A percentile compares a stretch with the other conserved stretches of the same genome.
Conservation (phyloP, 23 red algal genomes). For the Gracilaria gracilis region DNA sequence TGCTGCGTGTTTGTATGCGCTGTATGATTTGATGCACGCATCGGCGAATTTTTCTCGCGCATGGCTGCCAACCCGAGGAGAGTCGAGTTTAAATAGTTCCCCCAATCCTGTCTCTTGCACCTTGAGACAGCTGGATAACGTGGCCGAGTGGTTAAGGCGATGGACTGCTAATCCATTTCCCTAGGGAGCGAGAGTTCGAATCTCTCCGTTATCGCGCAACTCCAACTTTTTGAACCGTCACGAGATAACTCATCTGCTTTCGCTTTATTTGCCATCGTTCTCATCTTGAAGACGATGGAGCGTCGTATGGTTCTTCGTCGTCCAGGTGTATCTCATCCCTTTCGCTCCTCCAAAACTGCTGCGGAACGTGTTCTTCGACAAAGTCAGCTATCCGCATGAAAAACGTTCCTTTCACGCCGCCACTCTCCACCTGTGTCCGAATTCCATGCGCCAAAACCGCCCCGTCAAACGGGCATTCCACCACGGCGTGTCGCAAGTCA, state of each 20-base stretch:
- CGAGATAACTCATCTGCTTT: too few relatives aligned
- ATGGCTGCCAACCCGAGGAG: too few relatives aligned
- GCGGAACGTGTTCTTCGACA: not conserved
- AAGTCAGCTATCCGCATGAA: constrained; percentile 16
- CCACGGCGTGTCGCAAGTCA: constrained; percentile 9
- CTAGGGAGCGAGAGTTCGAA: constrained; percentile 86
- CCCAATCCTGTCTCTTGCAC: not conserved
- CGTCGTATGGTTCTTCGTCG: not conserved
- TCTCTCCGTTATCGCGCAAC: constrained; percentile 69
- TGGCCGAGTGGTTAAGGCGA: constrained; percentile 86
- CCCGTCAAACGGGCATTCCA: constrained; percentile 24
- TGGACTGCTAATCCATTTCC: constrained; percentile 87
- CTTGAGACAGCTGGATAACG: constrained; percentile 47
- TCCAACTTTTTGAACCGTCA: not conserved
- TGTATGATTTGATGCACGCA: constrained; percentile 1
- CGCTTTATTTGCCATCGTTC: not conserved
- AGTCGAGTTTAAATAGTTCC: not conserved
- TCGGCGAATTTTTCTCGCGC: not conserved
- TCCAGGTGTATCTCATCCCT: not conserved
- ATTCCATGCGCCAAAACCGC: constrained; percentile 8
- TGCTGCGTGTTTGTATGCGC: constrained; percentile 4
- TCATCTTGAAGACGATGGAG: not conserved
- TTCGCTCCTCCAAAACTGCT: constrained; percentile 22
- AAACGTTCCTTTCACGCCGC: not conserved
- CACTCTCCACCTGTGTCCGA: constrained; percentile 5